Evolutionary conservation across 2,329 filamentous ascomycete genomes (phyloP), one percentile per base, ranked within the genome.

Genomic region (Fusarium sp.): DNA sequence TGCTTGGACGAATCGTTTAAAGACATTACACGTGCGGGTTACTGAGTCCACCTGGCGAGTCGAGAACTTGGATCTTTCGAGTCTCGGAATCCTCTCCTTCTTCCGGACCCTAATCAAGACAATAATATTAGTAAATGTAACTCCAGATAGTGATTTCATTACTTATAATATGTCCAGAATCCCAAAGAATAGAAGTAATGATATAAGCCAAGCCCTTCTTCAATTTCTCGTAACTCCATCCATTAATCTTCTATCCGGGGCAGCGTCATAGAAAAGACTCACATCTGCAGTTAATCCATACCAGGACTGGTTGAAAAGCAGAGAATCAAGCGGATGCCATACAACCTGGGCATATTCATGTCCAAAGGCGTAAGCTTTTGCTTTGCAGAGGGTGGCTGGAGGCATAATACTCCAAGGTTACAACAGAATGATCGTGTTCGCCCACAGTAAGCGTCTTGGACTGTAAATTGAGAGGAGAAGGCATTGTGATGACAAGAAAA

Each of bases 1-100:
- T 10, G 22, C 7, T 13, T 26, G 2, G 7, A 11, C 5, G 15
- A 4, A 14, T 4, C 0, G 11, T 7, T 16, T 2, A n/a, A 16
- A 15, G 3, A 35, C 5, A 14, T 10, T 4, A 4, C 6, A 36
- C 44, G 11, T 31, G 39, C 44, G 56, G 56, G 16, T 51, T 39
- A 13, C 2, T 14, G 7, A 39, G 16, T 26, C 56, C 26, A 22
- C 3, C 6, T 6, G 33, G 44, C 3, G 56, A 59, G 22, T 36
- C 12, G 4, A 59, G 31, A 31, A 59, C 24, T 7, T 59, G 56
- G 12, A 50, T 15, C 26, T 20, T 59, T 24, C 56, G 26, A 16
- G 9, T 4, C 14, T 13, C 38, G 22, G 26, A 33, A 39, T 59
- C 33, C 13, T 39, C 24, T 31, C 33, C 42, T 50, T 50, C 33